Evolutionary conservation across 129 eudicot species (phyloP), one percentile per base, ranked within the genome.

Genomic region (Helichrysum umbraculigerum): DNA sequence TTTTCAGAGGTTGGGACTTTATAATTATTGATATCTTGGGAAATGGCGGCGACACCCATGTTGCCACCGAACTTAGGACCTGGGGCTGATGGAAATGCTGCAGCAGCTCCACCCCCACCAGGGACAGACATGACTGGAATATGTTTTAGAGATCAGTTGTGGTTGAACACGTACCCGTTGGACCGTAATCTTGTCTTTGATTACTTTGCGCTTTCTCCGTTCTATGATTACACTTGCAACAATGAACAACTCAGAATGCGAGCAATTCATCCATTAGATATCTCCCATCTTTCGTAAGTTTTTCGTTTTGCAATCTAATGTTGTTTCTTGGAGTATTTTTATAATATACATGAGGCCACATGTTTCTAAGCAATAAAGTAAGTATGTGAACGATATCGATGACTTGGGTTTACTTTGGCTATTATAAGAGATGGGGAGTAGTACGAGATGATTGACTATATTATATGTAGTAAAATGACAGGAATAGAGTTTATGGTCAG

Each of bases 101-200:
- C 83, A 30, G 87, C 81, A 10, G 70, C 81, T 32, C 92, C 92
- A 9, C 81, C 90, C 19, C 86, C 88, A 1, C 98, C 98, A 29
- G 98, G 96, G 7, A 92, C 96, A 4, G 96, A 92, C 83, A 92
- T 92, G 96, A 92, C 96, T 16, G 93, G 98, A 75, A 89, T 92
- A 35, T 87, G 98, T 70, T 92, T 92, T 81, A 76, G 98, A 50
- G 98, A 92, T 68, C 98, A 92, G 75, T 70, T 89, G 17, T 92
- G 98, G 96, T 73, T 92, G 6, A 92, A 92, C 76, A 79, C 98
- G 0, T 92, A 90, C 52, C 96, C 98, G 12, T 88, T 92, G 17
- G 96, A 92, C 51, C 88, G 96, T 4, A 90, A 92, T 74, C 86
- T 88, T 15, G 98, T 92, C 29, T 92, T 92, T 76, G 97, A 91